phyloP scores from a whole-genome alignment of 225 moss, liverwort and hornwort genomes.

The Rhytidiadelphus loreus region DNA sequence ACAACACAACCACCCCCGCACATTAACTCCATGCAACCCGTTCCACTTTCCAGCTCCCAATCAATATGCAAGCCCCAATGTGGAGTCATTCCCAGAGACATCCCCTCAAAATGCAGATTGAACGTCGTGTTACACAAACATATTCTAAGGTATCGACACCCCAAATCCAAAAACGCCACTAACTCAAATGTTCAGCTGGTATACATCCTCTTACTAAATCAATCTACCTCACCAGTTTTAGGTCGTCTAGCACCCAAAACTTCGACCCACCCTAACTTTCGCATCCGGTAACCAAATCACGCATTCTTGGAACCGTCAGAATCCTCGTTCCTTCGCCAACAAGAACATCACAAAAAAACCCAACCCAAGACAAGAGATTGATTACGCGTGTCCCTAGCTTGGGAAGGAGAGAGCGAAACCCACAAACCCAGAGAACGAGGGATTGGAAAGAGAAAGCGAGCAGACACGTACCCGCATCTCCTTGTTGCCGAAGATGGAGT shows the following conservation, averaged over 20 bases:
- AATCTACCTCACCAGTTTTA: not conserved
- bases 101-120: not conserved
- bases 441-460: not conserved
- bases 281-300: not conserved
- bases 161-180: not conserved
- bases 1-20: not conserved
- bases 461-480: conserved; percentile 72
- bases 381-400: not conserved
- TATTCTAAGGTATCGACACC: not conserved
- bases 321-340: not conserved
- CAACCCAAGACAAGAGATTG: not conserved
- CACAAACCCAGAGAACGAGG: not conserved
- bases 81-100: not conserved
- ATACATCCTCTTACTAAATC: not conserved
- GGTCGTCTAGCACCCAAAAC: not conserved
- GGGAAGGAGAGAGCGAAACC: not conserved
- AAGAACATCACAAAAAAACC: not conserved
- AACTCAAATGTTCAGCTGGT: not conserved
- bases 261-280: not conserved
- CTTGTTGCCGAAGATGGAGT: conserved; percentile 94
- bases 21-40: not conserved
- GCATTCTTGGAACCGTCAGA: not conserved
- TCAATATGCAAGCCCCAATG: not conserved
- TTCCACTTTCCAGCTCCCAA: not conserved
- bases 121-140: not conserved